Percentiles rank a stretch among this genome's conserved stretches.
Conservation (phyloP, 2,329 filamentous ascomycete species). For the Ceratocystis diversiconidia region DNA sequence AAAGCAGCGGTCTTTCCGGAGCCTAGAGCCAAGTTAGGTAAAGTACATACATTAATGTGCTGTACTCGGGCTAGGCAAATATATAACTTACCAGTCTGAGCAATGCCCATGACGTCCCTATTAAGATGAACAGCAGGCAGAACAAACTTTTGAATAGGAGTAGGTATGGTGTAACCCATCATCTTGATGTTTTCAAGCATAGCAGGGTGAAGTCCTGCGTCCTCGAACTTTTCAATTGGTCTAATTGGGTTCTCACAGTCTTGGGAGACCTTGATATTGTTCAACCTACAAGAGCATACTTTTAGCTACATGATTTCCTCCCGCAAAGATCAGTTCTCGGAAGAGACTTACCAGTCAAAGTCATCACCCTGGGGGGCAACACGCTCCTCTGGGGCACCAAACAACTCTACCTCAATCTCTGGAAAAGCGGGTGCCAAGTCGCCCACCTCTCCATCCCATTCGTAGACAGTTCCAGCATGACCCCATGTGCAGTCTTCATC, state of each 20-base stretch:
- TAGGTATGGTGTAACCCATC: constrained; percentile 57
- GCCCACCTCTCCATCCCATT: constrained; percentile 74
- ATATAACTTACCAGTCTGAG: constrained; percentile 62
- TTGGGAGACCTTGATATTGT: constrained; percentile 40
- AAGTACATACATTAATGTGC: too few relatives aligned
- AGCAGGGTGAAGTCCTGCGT: constrained; percentile 71
- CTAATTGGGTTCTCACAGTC: constrained; percentile 40
- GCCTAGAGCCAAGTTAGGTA: constrained; percentile 37
- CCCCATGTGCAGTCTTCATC: neutral
- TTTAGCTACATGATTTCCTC: neutral
- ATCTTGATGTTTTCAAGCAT: constrained; percentile 66
- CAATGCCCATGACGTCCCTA: constrained; percentile 73
- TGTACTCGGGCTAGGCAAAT: neutral
- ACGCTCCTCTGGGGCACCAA: constrained; percentile 42
- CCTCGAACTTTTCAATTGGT: constrained; percentile 46
- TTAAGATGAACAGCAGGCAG: constrained; percentile 66
- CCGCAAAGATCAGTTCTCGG: constrained; percentile 20
- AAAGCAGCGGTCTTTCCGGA: constrained; percentile 95
- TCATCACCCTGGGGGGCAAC: constrained; percentile 13
- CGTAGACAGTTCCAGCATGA: constrained; percentile 40
- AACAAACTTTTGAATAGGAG: constrained; percentile 75
- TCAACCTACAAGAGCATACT: constrained; percentile 31
- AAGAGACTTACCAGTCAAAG: constrained; percentile 16
- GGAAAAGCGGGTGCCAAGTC: constrained; percentile 63
- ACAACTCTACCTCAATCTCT: constrained; percentile 63